phyloP scores from a whole-genome alignment of 208 protist genomes.

The Trypanosomatidae sp. region DNA sequence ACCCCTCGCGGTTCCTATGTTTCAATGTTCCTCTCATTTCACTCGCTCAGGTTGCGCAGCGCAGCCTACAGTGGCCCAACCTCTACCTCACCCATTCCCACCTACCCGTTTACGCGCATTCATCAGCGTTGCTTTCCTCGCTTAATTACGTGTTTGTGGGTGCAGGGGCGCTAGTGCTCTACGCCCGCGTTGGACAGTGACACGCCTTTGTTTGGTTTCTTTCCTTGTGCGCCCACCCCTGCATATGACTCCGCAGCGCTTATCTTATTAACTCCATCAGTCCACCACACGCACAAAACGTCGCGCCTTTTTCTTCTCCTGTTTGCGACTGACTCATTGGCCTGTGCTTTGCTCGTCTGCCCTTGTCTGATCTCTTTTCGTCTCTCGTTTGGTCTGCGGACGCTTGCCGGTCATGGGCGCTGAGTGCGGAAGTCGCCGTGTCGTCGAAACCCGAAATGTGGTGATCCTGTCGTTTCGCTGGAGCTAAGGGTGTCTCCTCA shows the following conservation, averaged over 20 bases:
- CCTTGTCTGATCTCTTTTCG: not conserved
- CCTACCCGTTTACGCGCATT: not conserved
- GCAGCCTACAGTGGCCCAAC: not conserved
- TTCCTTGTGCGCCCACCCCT: not conserved
- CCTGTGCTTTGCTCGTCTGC: not conserved
- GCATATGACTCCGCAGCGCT: too few relatives aligned
- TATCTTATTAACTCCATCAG: too few relatives aligned
- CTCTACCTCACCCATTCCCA: not conserved
- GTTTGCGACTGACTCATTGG: not conserved
- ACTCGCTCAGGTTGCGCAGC: not conserved
- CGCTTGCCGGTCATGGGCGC: slow-evolving; percentile 17
- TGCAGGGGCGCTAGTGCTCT: not conserved
- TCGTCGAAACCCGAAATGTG: slow-evolving; percentile 21
- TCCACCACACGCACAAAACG: too few relatives aligned
- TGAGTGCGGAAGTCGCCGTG: slow-evolving; percentile 11
- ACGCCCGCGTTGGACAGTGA: not conserved
- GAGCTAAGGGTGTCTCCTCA: slow-evolving; percentile 18
- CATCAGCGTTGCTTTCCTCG: not conserved
- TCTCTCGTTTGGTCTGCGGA: not conserved
- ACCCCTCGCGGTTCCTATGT: not conserved
- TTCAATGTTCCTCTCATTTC: not conserved
- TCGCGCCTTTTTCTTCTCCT: not conserved
- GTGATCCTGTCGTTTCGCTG: slow-evolving; percentile 19
- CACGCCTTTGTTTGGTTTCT: not conserved
- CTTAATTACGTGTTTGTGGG: not conserved